Evolutionary conservation across 2,329 filamentous ascomycete species (phyloP), one percentile per base, ranked within the genome.

Genomic region (Trichoderma oligosporum): DNA sequence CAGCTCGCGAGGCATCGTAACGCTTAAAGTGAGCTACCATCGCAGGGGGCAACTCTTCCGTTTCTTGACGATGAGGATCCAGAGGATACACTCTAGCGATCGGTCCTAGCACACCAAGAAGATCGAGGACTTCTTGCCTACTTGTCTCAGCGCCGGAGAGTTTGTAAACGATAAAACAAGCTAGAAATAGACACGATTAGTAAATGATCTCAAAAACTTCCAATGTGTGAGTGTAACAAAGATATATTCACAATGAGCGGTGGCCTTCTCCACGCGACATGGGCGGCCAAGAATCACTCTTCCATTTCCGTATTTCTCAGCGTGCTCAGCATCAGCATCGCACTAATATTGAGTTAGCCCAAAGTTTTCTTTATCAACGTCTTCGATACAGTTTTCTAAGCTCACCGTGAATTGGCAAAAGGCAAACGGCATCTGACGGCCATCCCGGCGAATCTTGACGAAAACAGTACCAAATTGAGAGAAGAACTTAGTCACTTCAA

Each of bases 321-420:
- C 84, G 12, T 58, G 63, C 16, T 74, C 66, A 1, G 84, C 83
- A 64, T 83, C 72, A 0, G 73, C 67, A 29, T 76, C 71, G 11
- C 58, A 31, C 58, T 60, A 7, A 14, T 11, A 16, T 16, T 5
- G 7, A 33, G 25, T 58, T 47, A 58, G 56, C 25, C n/a, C n/a
- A n/a, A n/a, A n/a, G n/a, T n/a, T n/a, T n/a, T n/a, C n/a, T n/a
- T n/a, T n/a, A n/a, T n/a, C n/a, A n/a, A n/a, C n/a, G n/a, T n/a
- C n/a, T n/a, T n/a, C n/a, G n/a, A n/a, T n/a, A n/a, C n/a, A n/a
- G n/a, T n/a, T n/a, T n/a, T n/a, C n/a, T n/a, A n/a, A n/a, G 70
- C 79, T 73, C 66, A 84, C 83, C 2, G 80, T 84, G 64, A 76
- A 87, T 63, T 87, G 84, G 20, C 78, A 79, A 62, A 87, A 87